Evolutionary conservation across 2,329 filamentous ascomycete genomes (phyloP).

Genomic region (Periconia macrospinosa): DNA sequence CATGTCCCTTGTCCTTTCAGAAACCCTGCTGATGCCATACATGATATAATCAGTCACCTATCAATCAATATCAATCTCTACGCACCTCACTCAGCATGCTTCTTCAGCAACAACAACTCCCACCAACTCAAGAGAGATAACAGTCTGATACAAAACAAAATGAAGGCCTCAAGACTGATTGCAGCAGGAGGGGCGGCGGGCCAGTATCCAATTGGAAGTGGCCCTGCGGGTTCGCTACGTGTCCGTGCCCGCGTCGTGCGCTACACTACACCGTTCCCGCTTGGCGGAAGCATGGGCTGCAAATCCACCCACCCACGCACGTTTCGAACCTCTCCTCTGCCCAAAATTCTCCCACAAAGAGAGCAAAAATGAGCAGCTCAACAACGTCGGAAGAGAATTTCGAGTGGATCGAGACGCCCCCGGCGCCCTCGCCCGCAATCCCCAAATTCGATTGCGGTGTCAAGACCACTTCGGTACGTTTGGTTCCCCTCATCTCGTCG

Average conservation of each 20-base stretch:
- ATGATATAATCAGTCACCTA: no score
- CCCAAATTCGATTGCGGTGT: conserved; percentile 62
- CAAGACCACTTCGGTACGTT: conserved; percentile 61
- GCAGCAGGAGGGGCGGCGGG: neutral
- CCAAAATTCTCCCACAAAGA: conserved; percentile 37
- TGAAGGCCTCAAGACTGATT: no score
- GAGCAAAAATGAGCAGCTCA: conserved; percentile 35
- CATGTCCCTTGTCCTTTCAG: neutral
- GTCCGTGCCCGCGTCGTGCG: conserved; percentile 1
- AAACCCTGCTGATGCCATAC: no score
- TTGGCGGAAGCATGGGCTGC: conserved; percentile 13
- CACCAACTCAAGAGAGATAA: no score
- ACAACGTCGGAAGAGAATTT: conserved; percentile 56
- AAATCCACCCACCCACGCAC: conserved; percentile 13
- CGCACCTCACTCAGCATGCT: no score
- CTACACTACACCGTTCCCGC: conserved; percentile 33
- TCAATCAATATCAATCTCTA: no score
- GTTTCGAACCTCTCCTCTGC: conserved; percentile 17
- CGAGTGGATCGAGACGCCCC: conserved; percentile 68
- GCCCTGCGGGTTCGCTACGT: conserved; percentile 14
- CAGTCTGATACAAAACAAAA: neutral
- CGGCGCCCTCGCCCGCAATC: conserved; percentile 55
- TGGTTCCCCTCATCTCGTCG: neutral
- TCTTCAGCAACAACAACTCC: neutral
- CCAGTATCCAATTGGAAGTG: neutral